phyloP scores from a whole-genome alignment of 148 eudicot species.

The Camellia lanceoleosa region DNA sequence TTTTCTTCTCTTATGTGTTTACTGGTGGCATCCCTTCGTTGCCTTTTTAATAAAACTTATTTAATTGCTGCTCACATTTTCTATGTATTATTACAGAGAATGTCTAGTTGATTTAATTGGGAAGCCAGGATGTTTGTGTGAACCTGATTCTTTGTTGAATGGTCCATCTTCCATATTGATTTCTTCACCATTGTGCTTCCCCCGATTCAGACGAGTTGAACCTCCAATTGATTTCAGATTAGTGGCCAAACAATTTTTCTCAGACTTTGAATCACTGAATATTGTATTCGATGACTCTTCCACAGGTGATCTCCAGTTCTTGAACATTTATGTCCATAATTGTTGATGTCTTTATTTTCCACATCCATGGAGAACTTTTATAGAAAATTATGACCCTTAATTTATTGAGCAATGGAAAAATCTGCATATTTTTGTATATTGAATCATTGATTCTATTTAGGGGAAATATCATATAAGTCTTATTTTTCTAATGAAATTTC shows the following conservation, averaged over 20 bases:
- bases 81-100: slow-evolving; percentile 58
- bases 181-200: slow-evolving; percentile 88
- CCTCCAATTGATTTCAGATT: slow-evolving; percentile 74
- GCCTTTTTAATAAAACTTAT: no score
- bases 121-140: slow-evolving; percentile 79
- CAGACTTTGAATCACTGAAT: slow-evolving; percentile 71
- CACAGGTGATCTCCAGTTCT: slow-evolving; percentile 48
- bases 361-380: not conserved
- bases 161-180: slow-evolving; percentile 92
- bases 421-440: not conserved
- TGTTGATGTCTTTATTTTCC: not conserved
- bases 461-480: no score
- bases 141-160: slow-evolving; percentile 84
- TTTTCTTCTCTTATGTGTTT: no score
- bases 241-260: slow-evolving; percentile 77
- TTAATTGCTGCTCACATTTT: not conserved
- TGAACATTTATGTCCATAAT: not conserved
- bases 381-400: not conserved
- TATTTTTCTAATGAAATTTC: no score
- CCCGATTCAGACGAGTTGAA: slow-evolving; percentile 70
- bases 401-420: not conserved
- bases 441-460: no score
- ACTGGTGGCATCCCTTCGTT: no score
- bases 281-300: slow-evolving; percentile 65
- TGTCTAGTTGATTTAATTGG: slow-evolving; percentile 78